Evolutionary conservation across 208 protist genomes (phyloP).

Genomic region (Trichomonas gallinae): DNA sequence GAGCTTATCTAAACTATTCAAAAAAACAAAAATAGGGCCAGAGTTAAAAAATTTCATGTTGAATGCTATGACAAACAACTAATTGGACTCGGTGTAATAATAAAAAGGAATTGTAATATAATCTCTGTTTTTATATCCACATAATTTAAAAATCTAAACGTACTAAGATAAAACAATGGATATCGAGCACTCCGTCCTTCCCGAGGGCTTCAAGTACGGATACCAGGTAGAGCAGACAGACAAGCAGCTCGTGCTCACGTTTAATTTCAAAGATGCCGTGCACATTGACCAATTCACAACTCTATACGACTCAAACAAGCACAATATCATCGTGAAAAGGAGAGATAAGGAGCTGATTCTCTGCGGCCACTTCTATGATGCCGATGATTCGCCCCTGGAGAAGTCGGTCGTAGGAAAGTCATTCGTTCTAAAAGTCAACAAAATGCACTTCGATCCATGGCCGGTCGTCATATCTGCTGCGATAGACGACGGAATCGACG

Average conservation of each 20-base stretch:
- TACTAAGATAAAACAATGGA: not conserved
- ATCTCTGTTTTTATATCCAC: not conserved
- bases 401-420: not conserved
- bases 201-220: not conserved
- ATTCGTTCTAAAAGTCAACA: not conserved
- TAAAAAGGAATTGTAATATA: not conserved
- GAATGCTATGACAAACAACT: not conserved
- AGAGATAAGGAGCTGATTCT: not conserved
- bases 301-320: not conserved
- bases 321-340: not conserved
- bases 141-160: not conserved
- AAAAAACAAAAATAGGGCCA: not conserved
- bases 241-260: not conserved
- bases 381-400: not conserved
- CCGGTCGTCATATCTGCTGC: not conserved
- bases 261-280: not conserved
- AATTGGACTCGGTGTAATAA: not conserved
- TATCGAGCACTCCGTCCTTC: not conserved
- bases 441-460: not conserved
- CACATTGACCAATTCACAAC: not conserved
- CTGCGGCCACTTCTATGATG: not conserved
- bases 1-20: not conserved
- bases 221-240: not conserved
- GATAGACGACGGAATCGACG: not conserved
- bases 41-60: not conserved